Base-by-base conservation (phyloP, 164 flowering plant species). In the Akebia trifoliata region DNA sequence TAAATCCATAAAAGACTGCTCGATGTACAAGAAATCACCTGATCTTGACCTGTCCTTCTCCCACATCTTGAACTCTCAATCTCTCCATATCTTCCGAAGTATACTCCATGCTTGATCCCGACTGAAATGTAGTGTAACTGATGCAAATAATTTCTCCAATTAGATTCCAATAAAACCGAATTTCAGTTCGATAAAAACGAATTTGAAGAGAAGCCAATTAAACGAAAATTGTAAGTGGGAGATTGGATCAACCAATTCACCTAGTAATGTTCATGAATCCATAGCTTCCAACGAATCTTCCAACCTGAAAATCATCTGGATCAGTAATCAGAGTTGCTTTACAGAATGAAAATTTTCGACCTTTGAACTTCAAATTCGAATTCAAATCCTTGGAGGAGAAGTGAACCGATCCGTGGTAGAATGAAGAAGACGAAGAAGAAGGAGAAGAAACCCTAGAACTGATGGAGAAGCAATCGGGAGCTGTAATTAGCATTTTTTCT, bases 211-310 rank as follows among this genome's bases (percentile, higher is more conserved):
- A 40, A 14, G 1, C 12, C 32, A 36, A 4, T 37, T 4, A 39
- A 40, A 26, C 6, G 14, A n/a, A 43, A 2, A 2, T 17, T 2
- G 8, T 4, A 9, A 17, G 24, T 4, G 1, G 21, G 3, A 26
- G 8, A 26, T 48, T 17, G 32, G 8, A 11, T 26, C 6, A 48
- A 25, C n/a, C n/a, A n/a, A n/a, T n/a, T 63, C 45, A 91, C 98
- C 90, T 88, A 15, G 98, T 88, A 29, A 92, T 56, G 50, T 88
- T 86, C 80, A 92, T 83, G 79, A 84, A 91, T 15, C 98, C 96
- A 29, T 92, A 92, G 76, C 81, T 86, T 8, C 96, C 95, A 14
- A 92, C 61, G 25, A 83, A 74, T 15, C 76, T 73, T 6, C 96
- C 96, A 2, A 92, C 98, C 65, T 84, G 78, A 52, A 86, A 92